These are phyloP conservation scores for Monosporascus sp. DNA, from an alignment of 2,329 filamentous ascomycete species.

Conservation along the genomic window DNA sequence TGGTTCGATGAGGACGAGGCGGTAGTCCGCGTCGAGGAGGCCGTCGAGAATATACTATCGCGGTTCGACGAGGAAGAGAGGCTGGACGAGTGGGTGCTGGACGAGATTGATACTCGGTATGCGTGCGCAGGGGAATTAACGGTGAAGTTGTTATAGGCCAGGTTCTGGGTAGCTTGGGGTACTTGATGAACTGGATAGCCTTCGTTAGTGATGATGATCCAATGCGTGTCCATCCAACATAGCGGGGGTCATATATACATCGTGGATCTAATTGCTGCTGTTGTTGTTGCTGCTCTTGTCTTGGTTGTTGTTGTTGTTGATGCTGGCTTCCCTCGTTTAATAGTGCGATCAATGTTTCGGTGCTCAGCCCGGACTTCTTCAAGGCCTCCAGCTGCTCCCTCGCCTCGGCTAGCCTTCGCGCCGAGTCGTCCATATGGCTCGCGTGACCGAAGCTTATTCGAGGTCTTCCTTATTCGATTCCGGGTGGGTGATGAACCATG, in stretches of 20 bases:
- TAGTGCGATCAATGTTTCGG: conserved; percentile 23
- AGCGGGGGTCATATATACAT: conserved; percentile 10
- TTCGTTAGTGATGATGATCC: not conserved
- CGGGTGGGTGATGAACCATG: not conserved
- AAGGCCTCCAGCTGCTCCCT: conserved; percentile 28
- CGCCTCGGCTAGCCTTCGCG: conserved; percentile 26
- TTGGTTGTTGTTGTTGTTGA: conserved; percentile 6
- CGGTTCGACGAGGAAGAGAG: conserved; percentile 25
- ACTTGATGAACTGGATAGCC: conserved; percentile 2
- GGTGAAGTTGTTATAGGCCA: conserved; percentile 22
- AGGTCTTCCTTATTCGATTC: not conserved
- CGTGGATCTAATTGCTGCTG: conserved; percentile 6
- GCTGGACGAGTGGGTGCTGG: conserved; percentile 18
- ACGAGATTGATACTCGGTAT: conserved; percentile 26
- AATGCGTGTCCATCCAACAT: no score
- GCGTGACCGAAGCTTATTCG: not conserved
- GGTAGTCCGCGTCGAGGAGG: conserved; percentile 24
- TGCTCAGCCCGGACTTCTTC: conserved; percentile 28
- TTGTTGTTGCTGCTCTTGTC: not conserved
- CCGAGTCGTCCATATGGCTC: conserved; percentile 24
- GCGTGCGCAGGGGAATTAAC: conserved; percentile 13
- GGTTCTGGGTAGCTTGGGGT: conserved; percentile 16
- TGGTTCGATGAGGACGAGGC: conserved; percentile 21
- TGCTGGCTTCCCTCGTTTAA: conserved; percentile 20
- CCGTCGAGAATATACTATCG: conserved; percentile 27